phyloP scores from a whole-genome alignment of 441 rosid species.

The Melastoma candidum region DNA sequence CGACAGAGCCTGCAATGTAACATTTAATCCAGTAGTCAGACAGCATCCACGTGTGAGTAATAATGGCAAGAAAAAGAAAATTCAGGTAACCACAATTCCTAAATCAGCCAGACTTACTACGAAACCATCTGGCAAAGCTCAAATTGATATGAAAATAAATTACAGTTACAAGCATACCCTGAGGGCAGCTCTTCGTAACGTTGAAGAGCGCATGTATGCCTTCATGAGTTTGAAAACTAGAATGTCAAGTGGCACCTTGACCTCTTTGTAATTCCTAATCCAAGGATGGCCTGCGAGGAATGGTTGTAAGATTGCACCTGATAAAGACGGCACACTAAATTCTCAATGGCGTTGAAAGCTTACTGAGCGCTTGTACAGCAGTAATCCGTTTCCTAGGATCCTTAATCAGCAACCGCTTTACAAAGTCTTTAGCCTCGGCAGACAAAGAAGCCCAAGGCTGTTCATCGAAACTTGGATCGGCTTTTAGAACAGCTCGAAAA shows the following conservation, averaged over 20 bases:
- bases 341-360: constrained; percentile 5
- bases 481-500: constrained; percentile 16
- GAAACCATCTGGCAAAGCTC: too few species aligned
- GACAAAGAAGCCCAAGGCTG: constrained; percentile 13
- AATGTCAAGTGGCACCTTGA: constrained; percentile 12
- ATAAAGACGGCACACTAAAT: neutral
- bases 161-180: constrained; percentile 5
- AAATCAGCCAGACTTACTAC: too few species aligned
- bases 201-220: constrained; percentile 13
- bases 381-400: constrained; percentile 16
- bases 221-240: constrained; percentile 11
- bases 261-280: constrained; percentile 9
- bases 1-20: constrained; percentile 7
- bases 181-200: constrained; percentile 12
- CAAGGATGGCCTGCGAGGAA: constrained; percentile 10
- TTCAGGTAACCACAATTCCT: too few species aligned
- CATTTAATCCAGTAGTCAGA: constrained; percentile 4
- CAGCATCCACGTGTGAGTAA: too few species aligned
- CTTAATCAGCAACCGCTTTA: constrained; percentile 13
- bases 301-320: neutral
- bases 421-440: constrained; percentile 11
- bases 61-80: too few species aligned
- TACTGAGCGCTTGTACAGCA: constrained; percentile 15
- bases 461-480: constrained; percentile 14
- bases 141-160: neutral